These are phyloP conservation scores for Trametes coccinea DNA, from an alignment of 768 basidiomycete genomes.

Conservation along the genomic window DNA sequence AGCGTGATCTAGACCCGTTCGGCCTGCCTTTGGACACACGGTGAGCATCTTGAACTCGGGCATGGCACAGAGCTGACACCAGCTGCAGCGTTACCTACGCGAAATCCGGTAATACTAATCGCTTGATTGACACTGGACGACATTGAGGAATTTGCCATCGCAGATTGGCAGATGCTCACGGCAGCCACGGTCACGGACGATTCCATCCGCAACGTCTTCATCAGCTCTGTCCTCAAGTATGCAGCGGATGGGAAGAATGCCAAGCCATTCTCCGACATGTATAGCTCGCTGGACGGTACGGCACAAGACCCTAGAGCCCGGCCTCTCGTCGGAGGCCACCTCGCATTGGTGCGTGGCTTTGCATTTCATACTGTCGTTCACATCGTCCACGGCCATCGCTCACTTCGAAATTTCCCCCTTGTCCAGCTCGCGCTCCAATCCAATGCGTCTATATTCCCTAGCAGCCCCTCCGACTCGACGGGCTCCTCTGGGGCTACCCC, in stretches of 20 bases:
- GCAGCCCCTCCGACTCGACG: not conserved
- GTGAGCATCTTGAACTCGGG: constrained; percentile 6
- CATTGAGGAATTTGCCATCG: not conserved
- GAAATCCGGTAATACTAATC: constrained; percentile 33
- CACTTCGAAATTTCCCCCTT: too few species aligned
- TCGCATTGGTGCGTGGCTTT: constrained; percentile 40
- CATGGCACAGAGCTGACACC: not conserved
- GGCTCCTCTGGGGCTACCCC: not conserved
- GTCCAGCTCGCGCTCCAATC: constrained; percentile 3
- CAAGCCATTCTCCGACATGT: constrained; percentile 49
- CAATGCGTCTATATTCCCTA: not conserved
- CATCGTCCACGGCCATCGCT: too few species aligned
- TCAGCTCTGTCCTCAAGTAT: constrained; percentile 34
- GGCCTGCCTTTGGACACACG: constrained; percentile 41
- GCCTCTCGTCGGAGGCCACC: constrained; percentile 57
- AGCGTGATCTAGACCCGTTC: constrained; percentile 22
- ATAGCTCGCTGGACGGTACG: constrained; percentile 50
- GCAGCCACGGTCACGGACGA: constrained; percentile 35
- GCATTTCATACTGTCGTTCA: too few species aligned
- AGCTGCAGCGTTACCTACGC: constrained; percentile 36
- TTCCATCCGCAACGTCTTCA: constrained; percentile 35
- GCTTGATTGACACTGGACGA: too few species aligned
- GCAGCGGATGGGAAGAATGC: constrained; percentile 34
- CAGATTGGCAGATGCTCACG: constrained; percentile 44
- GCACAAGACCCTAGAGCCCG: constrained; percentile 51